Evolutionary conservation across 2,329 filamentous ascomycete species (phyloP).

Genomic region (Sarocladiaceae sp.): DNA sequence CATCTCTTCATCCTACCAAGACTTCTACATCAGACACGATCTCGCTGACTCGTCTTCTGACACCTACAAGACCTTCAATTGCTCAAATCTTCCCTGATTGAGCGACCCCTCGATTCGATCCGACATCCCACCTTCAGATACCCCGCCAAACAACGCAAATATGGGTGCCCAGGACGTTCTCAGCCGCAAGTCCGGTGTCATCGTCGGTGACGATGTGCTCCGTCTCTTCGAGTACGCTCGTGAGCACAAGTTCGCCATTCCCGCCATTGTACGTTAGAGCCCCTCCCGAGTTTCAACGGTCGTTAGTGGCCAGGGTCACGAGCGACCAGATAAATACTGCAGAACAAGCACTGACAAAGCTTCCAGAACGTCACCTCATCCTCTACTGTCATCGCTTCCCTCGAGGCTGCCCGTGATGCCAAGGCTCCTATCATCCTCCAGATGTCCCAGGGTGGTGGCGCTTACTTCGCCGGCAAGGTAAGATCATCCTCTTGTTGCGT

Average conservation of each 20-base stretch:
- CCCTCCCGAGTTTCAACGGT: background rate
- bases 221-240: slow-evolving; percentile 84
- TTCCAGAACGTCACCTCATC: slow-evolving; percentile 82
- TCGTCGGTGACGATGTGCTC: slow-evolving; percentile 48
- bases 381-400: slow-evolving; percentile 67
- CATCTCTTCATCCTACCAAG: background rate
- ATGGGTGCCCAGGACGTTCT: slow-evolving; percentile 37
- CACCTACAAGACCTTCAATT: slow-evolving; percentile 5
- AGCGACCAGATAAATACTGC: slow-evolving; percentile 4
- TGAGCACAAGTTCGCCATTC: slow-evolving; percentile 82
- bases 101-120: background rate
- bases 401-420: slow-evolving; percentile 90
- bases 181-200: slow-evolving; percentile 47
- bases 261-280: slow-evolving; percentile 53
- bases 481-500: slow-evolving; percentile 13
- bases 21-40: no score
- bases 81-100: background rate
- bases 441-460: slow-evolving; percentile 86
- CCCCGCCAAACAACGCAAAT: slow-evolving; percentile 20
- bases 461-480: slow-evolving; percentile 86
- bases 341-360: slow-evolving; percentile 5
- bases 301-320: background rate
- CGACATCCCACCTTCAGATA: slow-evolving; percentile 9
- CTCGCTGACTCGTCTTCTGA: background rate
- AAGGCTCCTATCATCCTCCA: slow-evolving; percentile 92